Conservation (phyloP, 2,329 filamentous ascomycete genomes). For the Biscogniauxia sp. region DNA sequence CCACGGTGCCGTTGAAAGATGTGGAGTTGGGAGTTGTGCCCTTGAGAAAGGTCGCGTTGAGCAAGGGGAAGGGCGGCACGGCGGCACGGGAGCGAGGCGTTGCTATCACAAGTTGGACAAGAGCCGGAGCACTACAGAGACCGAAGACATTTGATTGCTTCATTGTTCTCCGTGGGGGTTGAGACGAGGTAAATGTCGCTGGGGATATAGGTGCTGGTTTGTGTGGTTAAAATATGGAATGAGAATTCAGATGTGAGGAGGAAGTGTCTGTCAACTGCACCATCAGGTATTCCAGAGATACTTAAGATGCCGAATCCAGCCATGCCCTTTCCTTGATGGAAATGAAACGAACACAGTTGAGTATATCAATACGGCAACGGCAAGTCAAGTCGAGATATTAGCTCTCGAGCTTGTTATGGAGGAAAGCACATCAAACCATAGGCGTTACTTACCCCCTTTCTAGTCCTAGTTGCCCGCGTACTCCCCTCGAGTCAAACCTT, state of each 20-base stretch:
- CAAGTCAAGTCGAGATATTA: neutral
- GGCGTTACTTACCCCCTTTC: neutral
- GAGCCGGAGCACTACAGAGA: slow-evolving; percentile 4
- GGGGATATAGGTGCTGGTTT: neutral
- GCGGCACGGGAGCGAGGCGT: neutral
- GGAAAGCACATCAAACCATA: neutral
- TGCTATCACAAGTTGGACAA: slow-evolving; percentile 7
- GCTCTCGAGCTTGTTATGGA: neutral
- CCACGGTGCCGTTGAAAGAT: neutral
- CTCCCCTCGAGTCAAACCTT: neutral
- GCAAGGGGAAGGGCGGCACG: slow-evolving; percentile 13
- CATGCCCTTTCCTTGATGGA: neutral
- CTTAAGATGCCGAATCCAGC: neutral
- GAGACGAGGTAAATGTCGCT: neutral
- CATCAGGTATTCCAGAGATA: neutral
- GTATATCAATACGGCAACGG: neutral
- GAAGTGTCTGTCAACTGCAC: neutral
- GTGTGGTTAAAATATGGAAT: neutral
- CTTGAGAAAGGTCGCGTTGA: slow-evolving; percentile 12
- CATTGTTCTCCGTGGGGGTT: neutral
- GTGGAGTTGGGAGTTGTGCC: neutral
- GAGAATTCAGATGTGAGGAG: neutral
- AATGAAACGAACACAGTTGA: neutral
- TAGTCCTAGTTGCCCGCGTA: neutral
- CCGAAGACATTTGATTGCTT: slow-evolving; percentile 8